Evolutionary conservation across 1,284 basidiomycete species (phyloP).

Genomic region (Microbotryomycetes sp.): DNA sequence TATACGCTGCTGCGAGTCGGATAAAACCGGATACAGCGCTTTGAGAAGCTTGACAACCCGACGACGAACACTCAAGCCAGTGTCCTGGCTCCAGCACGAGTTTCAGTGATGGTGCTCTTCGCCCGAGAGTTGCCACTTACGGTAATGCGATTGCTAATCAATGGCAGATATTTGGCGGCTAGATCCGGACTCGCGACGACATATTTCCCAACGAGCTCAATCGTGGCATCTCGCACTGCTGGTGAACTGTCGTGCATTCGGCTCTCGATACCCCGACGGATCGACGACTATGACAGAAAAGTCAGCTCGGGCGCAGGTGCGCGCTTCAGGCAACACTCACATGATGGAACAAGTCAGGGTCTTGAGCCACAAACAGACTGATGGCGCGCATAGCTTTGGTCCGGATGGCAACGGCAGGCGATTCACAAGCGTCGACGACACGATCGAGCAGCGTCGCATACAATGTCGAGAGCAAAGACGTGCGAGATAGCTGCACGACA

Average conservation of each 20-base stretch:
- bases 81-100: slow-evolving; percentile 74
- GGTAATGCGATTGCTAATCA: slow-evolving; percentile 77
- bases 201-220: slow-evolving; percentile 92
- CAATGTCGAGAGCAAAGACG: slow-evolving; percentile 63
- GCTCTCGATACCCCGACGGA: slow-evolving; percentile 63
- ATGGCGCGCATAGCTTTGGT: slow-evolving; percentile 83
- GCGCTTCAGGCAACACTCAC: slow-evolving; percentile 45
- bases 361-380: slow-evolving; percentile 73
- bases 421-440: slow-evolving; percentile 67
- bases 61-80: slow-evolving; percentile 84
- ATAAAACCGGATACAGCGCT: slow-evolving; percentile 63
- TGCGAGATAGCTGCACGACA: slow-evolving; percentile 65
- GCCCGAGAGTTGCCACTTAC: slow-evolving; percentile 49
- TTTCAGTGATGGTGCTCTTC: too few species aligned
- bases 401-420: slow-evolving; percentile 72
- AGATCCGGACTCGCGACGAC: slow-evolving; percentile 78
- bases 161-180: slow-evolving; percentile 73
- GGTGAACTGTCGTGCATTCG: slow-evolving; percentile 84
- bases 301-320: background rate
- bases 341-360: slow-evolving; percentile 68
- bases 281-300: slow-evolving; percentile 8
- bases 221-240: slow-evolving; percentile 87
- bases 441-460: slow-evolving; percentile 72
- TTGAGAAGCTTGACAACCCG: slow-evolving; percentile 89
- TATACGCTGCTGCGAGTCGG: slow-evolving; percentile 53